These are phyloP conservation scores for Moesziomyces sp. DNA, from an alignment of 1,284 basidiomycete genomes.

Conservation along the genomic window DNA sequence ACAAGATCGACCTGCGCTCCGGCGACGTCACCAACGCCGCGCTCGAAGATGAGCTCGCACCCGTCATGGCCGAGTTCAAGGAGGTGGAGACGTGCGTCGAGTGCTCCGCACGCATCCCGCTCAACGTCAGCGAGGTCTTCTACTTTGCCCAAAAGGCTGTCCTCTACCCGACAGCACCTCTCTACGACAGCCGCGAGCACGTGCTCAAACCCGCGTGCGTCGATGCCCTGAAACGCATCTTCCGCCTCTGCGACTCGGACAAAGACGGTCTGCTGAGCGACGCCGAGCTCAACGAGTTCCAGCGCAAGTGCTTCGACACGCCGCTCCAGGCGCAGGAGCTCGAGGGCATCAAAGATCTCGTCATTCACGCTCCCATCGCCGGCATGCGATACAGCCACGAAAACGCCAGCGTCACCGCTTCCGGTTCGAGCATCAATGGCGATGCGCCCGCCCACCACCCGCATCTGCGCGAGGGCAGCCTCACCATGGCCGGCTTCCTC, in stretches of 20 bases:
- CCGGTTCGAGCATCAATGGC: slow-evolving; percentile 40
- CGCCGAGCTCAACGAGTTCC: slow-evolving; percentile 94
- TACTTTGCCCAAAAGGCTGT: slow-evolving; percentile 99
- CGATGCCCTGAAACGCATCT: slow-evolving; percentile 89
- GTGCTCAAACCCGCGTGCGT: slow-evolving; percentile 84
- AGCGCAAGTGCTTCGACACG: slow-evolving; percentile 93
- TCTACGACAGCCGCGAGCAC: slow-evolving; percentile 96
- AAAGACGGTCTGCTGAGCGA: slow-evolving; percentile 93
- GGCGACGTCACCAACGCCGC: slow-evolving; percentile 93
- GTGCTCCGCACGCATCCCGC: slow-evolving; percentile 80
- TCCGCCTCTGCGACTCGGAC: slow-evolving; percentile 92
- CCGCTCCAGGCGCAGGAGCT: slow-evolving; percentile 92
- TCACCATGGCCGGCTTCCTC: slow-evolving; percentile 92
- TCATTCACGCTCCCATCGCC: slow-evolving; percentile 49
- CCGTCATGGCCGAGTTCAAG: slow-evolving; percentile 67
- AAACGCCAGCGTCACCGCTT: slow-evolving; percentile 43
- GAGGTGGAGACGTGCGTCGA: slow-evolving; percentile 95
- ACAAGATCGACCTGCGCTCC: slow-evolving; percentile 95
- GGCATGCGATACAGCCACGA: slow-evolving; percentile 48
- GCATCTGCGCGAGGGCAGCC: slow-evolving; percentile 71
- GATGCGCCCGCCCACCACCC: slow-evolving; percentile 45
- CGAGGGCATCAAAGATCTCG: slow-evolving; percentile 72
- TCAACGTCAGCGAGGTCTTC: slow-evolving; percentile 98
- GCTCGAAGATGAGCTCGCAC: slow-evolving; percentile 77
- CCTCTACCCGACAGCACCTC: slow-evolving; percentile 92